Evolutionary conservation across 164 flowering plant species (phyloP), one percentile per base, ranked within the genome.

Genomic region (Taxillus chinensis): DNA sequence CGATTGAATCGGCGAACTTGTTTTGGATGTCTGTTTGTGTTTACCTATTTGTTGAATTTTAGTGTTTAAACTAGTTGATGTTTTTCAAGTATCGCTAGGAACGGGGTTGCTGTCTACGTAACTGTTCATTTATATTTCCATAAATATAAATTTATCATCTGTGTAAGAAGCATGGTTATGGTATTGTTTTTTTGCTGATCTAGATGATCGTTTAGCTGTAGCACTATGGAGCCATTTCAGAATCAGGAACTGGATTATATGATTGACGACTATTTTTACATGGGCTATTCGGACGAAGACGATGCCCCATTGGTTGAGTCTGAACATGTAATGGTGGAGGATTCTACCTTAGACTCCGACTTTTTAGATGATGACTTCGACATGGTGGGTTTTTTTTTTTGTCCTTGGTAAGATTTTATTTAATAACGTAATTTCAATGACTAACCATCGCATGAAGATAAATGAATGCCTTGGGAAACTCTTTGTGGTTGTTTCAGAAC

Each of bases 141-240:
- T 5, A 5, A 43, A 5, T 5, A 43, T 43, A 8, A 5, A 43
- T 43, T 8, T 43, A 43, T 43, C 10, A 43, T 0, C 7, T 43
- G 7, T 9, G 46, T 6, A 6, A 6, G 46, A 6, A 6, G 46
- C 46, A 9, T 6, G 10, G 10, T 43, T 9, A 6, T 43, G 46
- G 8, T 6, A 9, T 43, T 43, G 7, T 43, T 43, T 6, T 43
- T 43, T 9, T 6, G 46, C 10, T 43, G 46, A 6, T 43, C 8
- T 43, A 48, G 10, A 11, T 48, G 51, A 48, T 8, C 51, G 7
- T 9, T 8, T 8, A 48, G 12, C 27, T 53, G 40, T 15, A 71
- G 73, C 57, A 65, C 55, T 53, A 89, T 89, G 93, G 85, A 73
- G 6, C 77, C 77, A n/a, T 79, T 77, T 61, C 75, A 74, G 39